phyloP scores from a whole-genome alignment of 2,329 filamentous ascomycete species.

The Colletotrichum sansevieriae region DNA sequence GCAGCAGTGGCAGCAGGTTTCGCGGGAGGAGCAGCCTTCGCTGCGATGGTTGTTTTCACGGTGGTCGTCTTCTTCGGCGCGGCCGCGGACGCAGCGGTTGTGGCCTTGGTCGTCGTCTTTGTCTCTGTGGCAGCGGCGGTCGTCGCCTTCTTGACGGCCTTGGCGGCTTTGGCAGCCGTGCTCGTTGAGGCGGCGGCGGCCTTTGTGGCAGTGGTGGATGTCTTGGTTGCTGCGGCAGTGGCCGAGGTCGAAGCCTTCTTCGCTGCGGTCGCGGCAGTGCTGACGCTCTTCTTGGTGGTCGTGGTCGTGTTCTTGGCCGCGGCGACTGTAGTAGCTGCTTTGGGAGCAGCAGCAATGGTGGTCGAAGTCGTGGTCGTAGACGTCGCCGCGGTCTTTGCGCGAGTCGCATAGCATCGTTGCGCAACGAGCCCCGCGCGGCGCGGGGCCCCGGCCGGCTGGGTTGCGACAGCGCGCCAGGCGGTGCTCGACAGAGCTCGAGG shows the following conservation, averaged over 20 bases:
- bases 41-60: conserved; percentile 1
- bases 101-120: background rate
- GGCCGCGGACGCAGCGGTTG: background rate
- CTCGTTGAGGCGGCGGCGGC: background rate
- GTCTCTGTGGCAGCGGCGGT: background rate
- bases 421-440: conserved; percentile 17
- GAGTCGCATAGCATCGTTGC: conserved; percentile 38
- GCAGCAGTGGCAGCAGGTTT: background rate
- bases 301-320: conserved; percentile 22
- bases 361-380: conserved; percentile 3
- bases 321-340: background rate
- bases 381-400: conserved; percentile 19
- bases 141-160: background rate
- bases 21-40: background rate
- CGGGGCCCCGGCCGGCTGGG: background rate
- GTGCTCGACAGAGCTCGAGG: conserved; percentile 25
- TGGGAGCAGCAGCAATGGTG: conserved; percentile 4
- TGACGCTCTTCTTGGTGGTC: conserved; percentile 34
- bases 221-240: conserved; percentile 10
- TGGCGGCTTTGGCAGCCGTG: background rate
- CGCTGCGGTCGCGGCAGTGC: conserved; percentile 26
- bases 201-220: conserved; percentile 1
- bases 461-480: conserved; percentile 18
- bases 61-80: conserved; percentile 20
- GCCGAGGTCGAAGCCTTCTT: conserved; percentile 17